phyloP scores from a whole-genome alignment of 371 early-diverging fungal genomes.

The Apophysomyces trapeziformis region DNA sequence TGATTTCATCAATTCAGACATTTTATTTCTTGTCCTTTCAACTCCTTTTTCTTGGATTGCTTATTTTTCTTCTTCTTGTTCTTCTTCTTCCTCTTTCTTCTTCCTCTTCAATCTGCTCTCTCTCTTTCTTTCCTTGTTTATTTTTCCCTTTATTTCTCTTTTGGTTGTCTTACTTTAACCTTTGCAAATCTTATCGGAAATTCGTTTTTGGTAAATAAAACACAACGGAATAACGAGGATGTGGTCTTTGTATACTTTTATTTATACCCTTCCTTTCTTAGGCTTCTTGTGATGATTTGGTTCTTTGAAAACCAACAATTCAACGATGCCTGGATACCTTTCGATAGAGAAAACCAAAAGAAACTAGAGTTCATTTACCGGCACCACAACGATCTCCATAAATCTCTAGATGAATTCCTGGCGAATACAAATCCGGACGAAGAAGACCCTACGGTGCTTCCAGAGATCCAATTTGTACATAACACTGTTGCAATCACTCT shows the following conservation, averaged over 20 bases:
- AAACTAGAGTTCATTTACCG: constrained; percentile 41
- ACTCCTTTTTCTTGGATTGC: background rate
- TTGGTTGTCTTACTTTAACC: background rate
- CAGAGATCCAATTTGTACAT: constrained; percentile 24
- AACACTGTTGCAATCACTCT: constrained; percentile 31
- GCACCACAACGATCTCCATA: constrained; percentile 30
- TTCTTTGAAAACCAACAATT: constrained; percentile 44
- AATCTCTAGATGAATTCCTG: constrained; percentile 2
- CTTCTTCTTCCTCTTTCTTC: background rate
- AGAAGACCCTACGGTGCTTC: constrained; percentile 31
- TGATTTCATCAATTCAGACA: too few relatives aligned
- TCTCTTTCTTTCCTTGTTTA: background rate
- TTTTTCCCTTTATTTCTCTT: background rate
- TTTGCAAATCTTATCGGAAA: too few relatives aligned
- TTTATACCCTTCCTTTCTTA: background rate
- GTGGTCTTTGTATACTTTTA: background rate
- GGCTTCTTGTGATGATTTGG: constrained; percentile 33
- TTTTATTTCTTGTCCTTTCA: background rate
- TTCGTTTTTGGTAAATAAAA: too few relatives aligned
- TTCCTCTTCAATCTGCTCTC: background rate
- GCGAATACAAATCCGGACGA: constrained; percentile 25
- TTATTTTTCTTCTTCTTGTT: background rate
- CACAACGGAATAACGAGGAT: too few relatives aligned
- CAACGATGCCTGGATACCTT: constrained; percentile 44
- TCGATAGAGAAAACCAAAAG: constrained; percentile 40